Evolutionary conservation across 2,329 filamentous ascomycete species (phyloP).

Genomic region (Colletotrichum simmondsii): DNA sequence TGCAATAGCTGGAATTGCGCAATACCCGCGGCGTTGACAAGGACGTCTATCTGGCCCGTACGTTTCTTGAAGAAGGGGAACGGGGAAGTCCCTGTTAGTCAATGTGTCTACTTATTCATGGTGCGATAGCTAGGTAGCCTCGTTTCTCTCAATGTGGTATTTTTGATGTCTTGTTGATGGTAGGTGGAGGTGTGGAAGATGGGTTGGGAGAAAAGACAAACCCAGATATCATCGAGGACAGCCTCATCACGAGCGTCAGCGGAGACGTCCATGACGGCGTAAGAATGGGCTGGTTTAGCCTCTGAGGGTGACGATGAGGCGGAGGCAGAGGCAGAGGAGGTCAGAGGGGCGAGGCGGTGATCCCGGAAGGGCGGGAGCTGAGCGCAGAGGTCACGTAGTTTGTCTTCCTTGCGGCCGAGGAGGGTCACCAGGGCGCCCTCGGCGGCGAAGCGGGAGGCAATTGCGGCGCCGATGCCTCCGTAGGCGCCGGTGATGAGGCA

Average conservation of each 20-base stretch:
- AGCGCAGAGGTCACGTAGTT: slow-evolving; percentile 54
- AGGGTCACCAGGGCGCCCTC: slow-evolving; percentile 71
- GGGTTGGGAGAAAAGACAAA: slow-evolving; percentile 1
- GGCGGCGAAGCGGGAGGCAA: slow-evolving; percentile 72
- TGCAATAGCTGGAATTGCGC: slow-evolving; percentile 74
- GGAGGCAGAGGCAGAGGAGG: slow-evolving; percentile 17
- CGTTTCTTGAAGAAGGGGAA: slow-evolving; percentile 6
- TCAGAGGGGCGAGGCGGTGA: slow-evolving; percentile 35
- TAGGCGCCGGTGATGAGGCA: slow-evolving; percentile 77
- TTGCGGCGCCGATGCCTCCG: slow-evolving; percentile 75
- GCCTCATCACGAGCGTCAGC: slow-evolving; percentile 25
- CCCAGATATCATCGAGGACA: slow-evolving; percentile 33
- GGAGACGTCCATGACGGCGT: slow-evolving; percentile 35
- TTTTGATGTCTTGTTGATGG: neutral
- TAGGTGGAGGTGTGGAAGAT: neutral
- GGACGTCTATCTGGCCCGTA: slow-evolving; percentile 58
- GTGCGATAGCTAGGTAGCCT: neutral
- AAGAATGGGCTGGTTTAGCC: slow-evolving; percentile 22
- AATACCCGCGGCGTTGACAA: slow-evolving; percentile 85
- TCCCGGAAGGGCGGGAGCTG: slow-evolving; percentile 39
- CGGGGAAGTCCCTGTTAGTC: slow-evolving; percentile 7
- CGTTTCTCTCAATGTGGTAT: neutral
- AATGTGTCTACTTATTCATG: neutral
- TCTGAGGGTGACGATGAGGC: neutral
- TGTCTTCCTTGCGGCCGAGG: slow-evolving; percentile 65